Base-by-base conservation (phyloP, 768 basidiomycete genomes). In the Podaxis carcinomalis region DNA sequence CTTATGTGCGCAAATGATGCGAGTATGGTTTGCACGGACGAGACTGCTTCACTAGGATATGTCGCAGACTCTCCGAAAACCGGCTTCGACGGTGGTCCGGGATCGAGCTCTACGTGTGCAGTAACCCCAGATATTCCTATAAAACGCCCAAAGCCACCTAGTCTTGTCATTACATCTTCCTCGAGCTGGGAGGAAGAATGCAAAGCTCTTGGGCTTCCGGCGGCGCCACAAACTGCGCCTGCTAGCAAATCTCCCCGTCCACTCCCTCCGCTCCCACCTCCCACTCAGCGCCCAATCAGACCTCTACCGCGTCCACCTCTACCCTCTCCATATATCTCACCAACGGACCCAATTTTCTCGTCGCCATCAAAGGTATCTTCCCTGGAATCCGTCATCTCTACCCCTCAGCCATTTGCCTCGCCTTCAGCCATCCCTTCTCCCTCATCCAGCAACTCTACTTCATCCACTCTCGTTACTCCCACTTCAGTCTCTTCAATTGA, bases 191-290 rank as follows among this genome's bases (percentile, higher is more conserved):
- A 50, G 39, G 56, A 13, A 37, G 51, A 27, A 2, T 11, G 19
- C 19, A 39, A 7, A n/a, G 40, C 10, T 16, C 27, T 40, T 28
- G 19, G 27, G 16, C 39, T 52, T 3, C 50, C 44, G 9, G 2
- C 51, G 5, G 27, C 35, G 40, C 59, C 59, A 16, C 51, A 44
- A 37, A 60, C 59, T 5, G 59, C 51, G 10, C 59, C 59, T n/a
- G 27, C 28, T 7, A 25, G 10, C 19, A 46, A 32, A 35, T 3
- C 3, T 16, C 10, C 39, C 6, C 59, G 59, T 6, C 59, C 59
- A 1, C 51, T 60, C 21, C 59, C 59, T 25, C 51, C 59, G 6
- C 28, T 53, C 36, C 59, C 59, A 23, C 13, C n/a, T 32, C 32
- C 7, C 13, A 4, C 28, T 21, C 51, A 32, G 42, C 59, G 59